These are phyloP conservation scores for Cytospora chrysosperma DNA, from an alignment of 2,329 filamentous ascomycete genomes.

Conservation along the genomic window DNA sequence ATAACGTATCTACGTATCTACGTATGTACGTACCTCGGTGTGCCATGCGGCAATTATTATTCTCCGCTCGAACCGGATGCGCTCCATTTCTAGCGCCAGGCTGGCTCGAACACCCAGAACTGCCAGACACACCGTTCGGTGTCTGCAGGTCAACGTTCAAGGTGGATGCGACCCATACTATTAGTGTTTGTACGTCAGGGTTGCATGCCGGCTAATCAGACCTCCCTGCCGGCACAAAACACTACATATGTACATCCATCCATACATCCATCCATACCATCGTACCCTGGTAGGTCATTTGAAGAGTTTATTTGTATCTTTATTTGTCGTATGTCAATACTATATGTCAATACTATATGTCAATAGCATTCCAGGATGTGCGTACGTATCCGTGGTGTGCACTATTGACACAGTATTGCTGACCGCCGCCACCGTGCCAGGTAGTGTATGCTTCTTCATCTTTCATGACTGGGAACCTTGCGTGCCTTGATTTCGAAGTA, in stretches of 20 bases:
- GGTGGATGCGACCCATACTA: constrained; percentile 19
- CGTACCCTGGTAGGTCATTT: constrained; percentile 15
- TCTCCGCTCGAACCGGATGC: constrained; percentile 21
- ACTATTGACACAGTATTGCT: not conserved
- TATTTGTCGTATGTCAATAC: too few relatives aligned
- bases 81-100: constrained; percentile 12
- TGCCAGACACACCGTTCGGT: not conserved
- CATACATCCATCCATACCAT: too few relatives aligned
- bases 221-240: constrained; percentile 18
- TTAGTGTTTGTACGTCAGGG: constrained; percentile 14
- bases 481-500: not conserved
- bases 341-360: too few relatives aligned
- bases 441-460: not conserved
- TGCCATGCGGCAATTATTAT: constrained; percentile 13
- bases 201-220: constrained; percentile 24
- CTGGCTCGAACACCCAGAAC: not conserved
- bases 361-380: not conserved
- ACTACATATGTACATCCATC: too few relatives aligned
- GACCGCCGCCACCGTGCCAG: not conserved
- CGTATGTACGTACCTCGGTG: not conserved
- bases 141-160: constrained; percentile 16
- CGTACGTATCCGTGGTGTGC: not conserved
- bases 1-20: not conserved
- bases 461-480: not conserved
- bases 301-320: not conserved